phyloP scores from a whole-genome alignment of 371 early-diverging fungal species.

The Mucor indicus region DNA sequence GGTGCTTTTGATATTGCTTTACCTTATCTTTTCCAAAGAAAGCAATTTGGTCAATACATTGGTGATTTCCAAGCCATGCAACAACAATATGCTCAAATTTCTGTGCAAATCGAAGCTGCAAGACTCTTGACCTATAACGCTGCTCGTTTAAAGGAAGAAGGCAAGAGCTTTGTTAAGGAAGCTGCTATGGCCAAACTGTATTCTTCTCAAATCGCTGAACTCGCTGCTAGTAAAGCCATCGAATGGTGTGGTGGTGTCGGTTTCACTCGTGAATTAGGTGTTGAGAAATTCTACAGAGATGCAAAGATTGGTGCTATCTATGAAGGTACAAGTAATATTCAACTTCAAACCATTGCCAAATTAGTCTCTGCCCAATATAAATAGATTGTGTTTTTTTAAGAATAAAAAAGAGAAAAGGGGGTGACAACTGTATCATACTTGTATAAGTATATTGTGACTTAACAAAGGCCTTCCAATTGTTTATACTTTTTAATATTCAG shows the following conservation, averaged over 20 bases:
- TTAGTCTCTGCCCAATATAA: slow-evolving; percentile 16
- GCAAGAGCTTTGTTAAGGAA: slow-evolving; percentile 85
- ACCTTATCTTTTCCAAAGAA: slow-evolving; percentile 93
- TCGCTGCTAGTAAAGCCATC: slow-evolving; percentile 83
- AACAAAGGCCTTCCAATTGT: too few relatives aligned
- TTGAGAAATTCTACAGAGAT: slow-evolving; percentile 97
- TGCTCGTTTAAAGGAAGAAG: slow-evolving; percentile 94
- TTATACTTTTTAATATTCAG: too few relatives aligned
- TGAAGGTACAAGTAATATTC: slow-evolving; percentile 90
- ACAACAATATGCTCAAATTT: slow-evolving; percentile 92
- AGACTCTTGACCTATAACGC: slow-evolving; percentile 96
- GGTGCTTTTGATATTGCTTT: slow-evolving; percentile 89
- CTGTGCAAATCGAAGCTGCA: slow-evolving; percentile 96
- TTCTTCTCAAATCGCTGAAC: slow-evolving; percentile 93
- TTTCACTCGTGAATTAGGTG: slow-evolving; percentile 76
- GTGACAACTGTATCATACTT: too few relatives aligned
- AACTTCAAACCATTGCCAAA: slow-evolving; percentile 94
- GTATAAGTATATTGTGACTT: too few relatives aligned
- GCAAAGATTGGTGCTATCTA: slow-evolving; percentile 91
- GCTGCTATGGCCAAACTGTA: slow-evolving; percentile 98
- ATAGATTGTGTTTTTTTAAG: slow-evolving; percentile 9
- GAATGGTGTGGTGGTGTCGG: slow-evolving; percentile 98
- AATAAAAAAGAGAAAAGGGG: neutral
- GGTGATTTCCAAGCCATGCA: slow-evolving; percentile 98
- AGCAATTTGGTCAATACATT: slow-evolving; percentile 88